phyloP scores from a whole-genome alignment of 2,329 filamentous ascomycete species.

The Raffaelea albimanens region DNA sequence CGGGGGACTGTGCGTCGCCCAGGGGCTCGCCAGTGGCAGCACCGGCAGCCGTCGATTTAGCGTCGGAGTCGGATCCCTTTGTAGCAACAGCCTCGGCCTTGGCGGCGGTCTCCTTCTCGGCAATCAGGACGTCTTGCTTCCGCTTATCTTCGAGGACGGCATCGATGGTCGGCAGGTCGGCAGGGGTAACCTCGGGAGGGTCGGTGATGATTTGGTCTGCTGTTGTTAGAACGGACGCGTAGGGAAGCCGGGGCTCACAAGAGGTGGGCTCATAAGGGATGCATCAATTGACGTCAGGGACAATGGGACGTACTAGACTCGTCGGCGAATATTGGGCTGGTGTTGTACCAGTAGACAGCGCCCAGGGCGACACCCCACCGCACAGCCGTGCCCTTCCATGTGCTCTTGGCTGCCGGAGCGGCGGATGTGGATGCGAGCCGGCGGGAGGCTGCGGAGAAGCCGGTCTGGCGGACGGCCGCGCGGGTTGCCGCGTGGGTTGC shows the following conservation, averaged over 20 bases:
- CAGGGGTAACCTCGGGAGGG: slow-evolving; percentile 42
- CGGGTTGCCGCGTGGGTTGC: no score
- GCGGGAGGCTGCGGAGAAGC: slow-evolving; percentile 30
- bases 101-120: slow-evolving; percentile 19
- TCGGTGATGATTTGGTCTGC: slow-evolving; percentile 22
- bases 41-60: slow-evolving; percentile 13
- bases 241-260: no score
- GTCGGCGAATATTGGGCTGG: slow-evolving; percentile 77
- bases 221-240: no score
- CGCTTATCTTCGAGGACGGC: slow-evolving; percentile 57
- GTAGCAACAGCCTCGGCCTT: slow-evolving; percentile 12
- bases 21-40: slow-evolving; percentile 11
- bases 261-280: no score
- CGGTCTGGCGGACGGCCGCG: slow-evolving; percentile 27
- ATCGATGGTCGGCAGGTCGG: slow-evolving; percentile 55
- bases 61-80: neutral
- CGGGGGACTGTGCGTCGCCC: slow-evolving; percentile 26
- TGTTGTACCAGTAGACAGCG: slow-evolving; percentile 90
- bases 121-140: slow-evolving; percentile 27
- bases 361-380: slow-evolving; percentile 69
- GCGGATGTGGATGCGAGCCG: slow-evolving; percentile 48
- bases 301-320: slow-evolving; percentile 54
- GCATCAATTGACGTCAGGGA: slow-evolving; percentile 6
- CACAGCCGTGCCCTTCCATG: slow-evolving; percentile 68
- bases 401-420: slow-evolving; percentile 53